Evolutionary conservation across 352 stramenopile genomes (phyloP).

Genomic region (Phytophthora citricola): DNA sequence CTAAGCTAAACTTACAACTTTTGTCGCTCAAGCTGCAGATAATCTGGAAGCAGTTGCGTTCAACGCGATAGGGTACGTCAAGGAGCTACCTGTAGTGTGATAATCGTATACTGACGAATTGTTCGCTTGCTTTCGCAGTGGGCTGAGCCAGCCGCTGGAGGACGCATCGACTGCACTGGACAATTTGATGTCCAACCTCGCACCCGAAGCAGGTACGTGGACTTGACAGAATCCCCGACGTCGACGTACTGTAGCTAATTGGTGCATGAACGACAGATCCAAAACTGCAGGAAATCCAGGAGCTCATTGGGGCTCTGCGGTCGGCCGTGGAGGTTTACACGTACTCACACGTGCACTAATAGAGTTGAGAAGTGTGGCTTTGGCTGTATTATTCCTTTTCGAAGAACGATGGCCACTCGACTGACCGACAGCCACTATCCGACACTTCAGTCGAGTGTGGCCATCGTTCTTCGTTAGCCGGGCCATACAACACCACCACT

Average conservation of each 20-base stretch:
- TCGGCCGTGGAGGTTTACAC: slow-evolving; percentile 19
- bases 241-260: neutral
- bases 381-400: too few relatives aligned
- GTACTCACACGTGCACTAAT: slow-evolving; percentile 1
- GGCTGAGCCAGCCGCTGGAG: neutral
- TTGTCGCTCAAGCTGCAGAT: neutral
- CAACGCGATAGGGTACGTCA: neutral
- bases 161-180: neutral
- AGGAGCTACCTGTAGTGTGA: neutral
- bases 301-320: slow-evolving; percentile 42
- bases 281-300: slow-evolving; percentile 51
- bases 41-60: neutral
- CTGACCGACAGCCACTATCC: too few relatives aligned
- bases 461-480: too few relatives aligned
- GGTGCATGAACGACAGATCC: slow-evolving; percentile 14
- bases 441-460: too few relatives aligned
- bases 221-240: neutral
- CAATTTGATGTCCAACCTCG: neutral
- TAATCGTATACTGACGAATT: neutral
- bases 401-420: too few relatives aligned
- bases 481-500: too few relatives aligned
- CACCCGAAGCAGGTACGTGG: neutral
- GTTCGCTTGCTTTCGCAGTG: neutral
- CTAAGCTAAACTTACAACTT: too few relatives aligned
- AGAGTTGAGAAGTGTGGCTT: too few relatives aligned